A percentile compares a stretch with the other conserved stretches of the same genome.
phyloP scores from a whole-genome alignment of 1,139 yeast genomes.

The Yamadazyma sp. region DNA sequence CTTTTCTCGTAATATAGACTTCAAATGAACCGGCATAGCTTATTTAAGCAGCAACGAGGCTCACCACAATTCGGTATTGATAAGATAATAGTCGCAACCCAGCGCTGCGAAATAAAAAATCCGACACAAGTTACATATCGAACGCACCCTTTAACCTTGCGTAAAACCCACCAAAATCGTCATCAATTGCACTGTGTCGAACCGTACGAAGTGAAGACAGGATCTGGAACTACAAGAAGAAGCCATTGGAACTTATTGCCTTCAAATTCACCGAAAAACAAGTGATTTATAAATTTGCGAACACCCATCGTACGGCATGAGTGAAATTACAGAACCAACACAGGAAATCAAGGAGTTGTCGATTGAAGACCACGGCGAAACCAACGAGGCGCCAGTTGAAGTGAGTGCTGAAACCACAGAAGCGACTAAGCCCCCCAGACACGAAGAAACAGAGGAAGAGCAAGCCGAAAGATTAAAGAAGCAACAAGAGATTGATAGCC shows the following conservation, averaged over 20 bases:
- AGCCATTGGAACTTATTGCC: neutral
- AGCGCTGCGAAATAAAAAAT: conserved; percentile 1
- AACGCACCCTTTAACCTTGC: neutral
- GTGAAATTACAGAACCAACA: conserved; percentile 1
- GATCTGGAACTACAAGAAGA: too few relatives aligned
- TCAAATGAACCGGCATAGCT: too few relatives aligned
- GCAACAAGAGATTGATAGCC: conserved; percentile 35
- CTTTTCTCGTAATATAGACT: too few relatives aligned
- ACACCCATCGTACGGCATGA: neutral
- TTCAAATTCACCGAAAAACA: neutral
- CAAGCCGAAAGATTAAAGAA: conserved; percentile 27
- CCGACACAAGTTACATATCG: neutral
- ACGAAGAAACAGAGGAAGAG: conserved; percentile 27
- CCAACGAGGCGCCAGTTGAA: neutral
- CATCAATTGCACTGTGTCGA: neutral
- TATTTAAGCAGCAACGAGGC: too few relatives aligned
- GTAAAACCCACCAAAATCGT: neutral
- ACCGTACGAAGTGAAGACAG: too few relatives aligned
- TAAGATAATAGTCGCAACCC: neutral
- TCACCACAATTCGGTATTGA: too few relatives aligned
- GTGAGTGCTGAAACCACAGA: neutral
- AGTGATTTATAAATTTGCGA: neutral
- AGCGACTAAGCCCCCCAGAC: neutral
- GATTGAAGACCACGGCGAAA: neutral
- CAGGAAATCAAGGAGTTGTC: neutral